phyloP scores from a whole-genome alignment of 2,329 filamentous ascomycete species.

The Grosmannia huntii region DNA sequence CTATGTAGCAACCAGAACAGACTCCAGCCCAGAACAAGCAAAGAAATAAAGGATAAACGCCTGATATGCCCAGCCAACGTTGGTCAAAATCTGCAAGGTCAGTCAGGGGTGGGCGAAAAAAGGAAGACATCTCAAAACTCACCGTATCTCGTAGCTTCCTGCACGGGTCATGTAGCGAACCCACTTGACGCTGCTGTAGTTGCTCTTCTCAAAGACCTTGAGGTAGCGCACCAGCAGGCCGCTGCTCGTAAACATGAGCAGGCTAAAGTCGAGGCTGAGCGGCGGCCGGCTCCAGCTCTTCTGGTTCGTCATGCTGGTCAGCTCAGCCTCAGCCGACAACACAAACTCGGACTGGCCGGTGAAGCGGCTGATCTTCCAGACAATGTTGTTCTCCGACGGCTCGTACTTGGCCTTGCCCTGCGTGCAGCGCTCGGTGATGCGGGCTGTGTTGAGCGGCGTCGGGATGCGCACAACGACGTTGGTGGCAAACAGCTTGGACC shows the following conservation, averaged over 20 bases:
- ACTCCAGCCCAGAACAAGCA: background rate
- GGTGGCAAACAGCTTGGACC: constrained; percentile 88
- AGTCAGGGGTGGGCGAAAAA: background rate
- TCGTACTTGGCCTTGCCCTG: constrained; percentile 98
- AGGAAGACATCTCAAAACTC: background rate
- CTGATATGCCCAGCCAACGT: background rate
- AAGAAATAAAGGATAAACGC: background rate
- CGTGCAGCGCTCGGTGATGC: constrained; percentile 81
- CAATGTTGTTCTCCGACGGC: constrained; percentile 92
- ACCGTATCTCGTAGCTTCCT: constrained; percentile 95
- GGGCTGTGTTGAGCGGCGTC: constrained; percentile 90
- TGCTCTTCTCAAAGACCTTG: constrained; percentile 98
- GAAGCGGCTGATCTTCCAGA: constrained; percentile 99
- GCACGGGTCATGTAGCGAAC: constrained; percentile 97
- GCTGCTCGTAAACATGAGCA: constrained; percentile 97
- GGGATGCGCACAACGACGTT: constrained; percentile 92
- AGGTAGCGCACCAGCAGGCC: constrained; percentile 85
- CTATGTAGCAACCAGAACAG: background rate
- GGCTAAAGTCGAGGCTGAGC: constrained; percentile 77
- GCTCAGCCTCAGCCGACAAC: constrained; percentile 78
- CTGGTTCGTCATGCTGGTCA: constrained; percentile 96
- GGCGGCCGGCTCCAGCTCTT: constrained; percentile 94
- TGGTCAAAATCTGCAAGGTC: background rate
- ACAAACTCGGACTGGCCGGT: constrained; percentile 96
- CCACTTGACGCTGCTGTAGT: constrained; percentile 98